These are phyloP conservation scores for Fusarium sterilihyphosum DNA, from an alignment of 2,329 filamentous ascomycete species.

Conservation along the genomic window DNA sequence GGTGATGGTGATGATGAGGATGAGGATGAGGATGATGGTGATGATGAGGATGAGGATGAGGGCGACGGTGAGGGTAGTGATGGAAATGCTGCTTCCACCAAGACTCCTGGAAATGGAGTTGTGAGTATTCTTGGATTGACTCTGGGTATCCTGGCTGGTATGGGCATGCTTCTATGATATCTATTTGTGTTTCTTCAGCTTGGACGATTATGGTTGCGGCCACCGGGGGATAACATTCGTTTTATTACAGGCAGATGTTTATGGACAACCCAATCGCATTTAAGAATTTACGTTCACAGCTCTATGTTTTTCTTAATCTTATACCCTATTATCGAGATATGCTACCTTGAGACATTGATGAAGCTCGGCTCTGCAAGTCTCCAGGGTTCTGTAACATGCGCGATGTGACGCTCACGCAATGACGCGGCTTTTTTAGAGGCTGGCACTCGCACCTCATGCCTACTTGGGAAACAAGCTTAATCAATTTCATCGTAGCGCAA, in stretches of 20 bases:
- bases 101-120: not conserved
- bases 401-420: not conserved
- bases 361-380: not conserved
- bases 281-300: not conserved
- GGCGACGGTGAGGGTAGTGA: not conserved
- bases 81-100: not conserved
- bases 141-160: constrained; percentile 1
- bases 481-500: not conserved
- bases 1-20: not conserved
- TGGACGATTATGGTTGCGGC: not conserved
- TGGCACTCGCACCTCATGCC: not conserved
- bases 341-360: not conserved
- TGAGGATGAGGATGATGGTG: not conserved
- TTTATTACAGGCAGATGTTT: not conserved
- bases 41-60: not conserved
- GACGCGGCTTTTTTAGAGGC: not conserved
- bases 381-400: not conserved
- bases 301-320: not conserved
- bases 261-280: not conserved
- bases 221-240: not conserved
- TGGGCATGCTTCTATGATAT: constrained; percentile 6
- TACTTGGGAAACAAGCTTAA: not conserved
- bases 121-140: not conserved
- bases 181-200: not conserved
- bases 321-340: not conserved